Evolutionary conservation across 345 rosid genomes (phyloP).

Genomic region (Streptanthus diversifolius): DNA sequence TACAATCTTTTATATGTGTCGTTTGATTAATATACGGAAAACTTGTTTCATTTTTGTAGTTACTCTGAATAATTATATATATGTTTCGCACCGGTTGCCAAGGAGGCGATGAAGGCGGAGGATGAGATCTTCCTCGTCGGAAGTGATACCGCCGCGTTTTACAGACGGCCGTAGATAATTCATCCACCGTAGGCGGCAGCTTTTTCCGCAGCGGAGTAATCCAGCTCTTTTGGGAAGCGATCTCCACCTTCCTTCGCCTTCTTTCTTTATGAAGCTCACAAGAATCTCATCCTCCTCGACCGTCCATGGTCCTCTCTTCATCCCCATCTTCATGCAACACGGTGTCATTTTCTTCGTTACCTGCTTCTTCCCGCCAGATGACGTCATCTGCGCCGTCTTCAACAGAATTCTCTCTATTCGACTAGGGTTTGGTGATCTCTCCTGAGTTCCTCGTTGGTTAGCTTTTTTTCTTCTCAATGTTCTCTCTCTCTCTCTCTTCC

Average conservation of each 20-base stretch:
- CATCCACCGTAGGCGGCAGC: slow-evolving; percentile 96
- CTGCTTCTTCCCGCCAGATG: slow-evolving; percentile 4
- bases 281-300: slow-evolving; percentile 74
- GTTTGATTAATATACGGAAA: neutral
- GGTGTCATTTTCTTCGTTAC: slow-evolving; percentile 39
- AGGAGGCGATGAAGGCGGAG: slow-evolving; percentile 86
- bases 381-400: slow-evolving; percentile 12
- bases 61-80: neutral
- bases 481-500: slow-evolving; percentile 1
- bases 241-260: slow-evolving; percentile 86
- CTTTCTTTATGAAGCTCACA: slow-evolving; percentile 52
- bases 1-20: neutral
- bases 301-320: slow-evolving; percentile 93
- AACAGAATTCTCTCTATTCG: neutral
- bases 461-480: neutral
- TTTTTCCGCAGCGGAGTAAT: slow-evolving; percentile 78
- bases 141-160: slow-evolving; percentile 66
- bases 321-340: slow-evolving; percentile 65
- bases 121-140: slow-evolving; percentile 92
- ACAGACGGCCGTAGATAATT: slow-evolving; percentile 82
- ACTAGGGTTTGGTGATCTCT: slow-evolving; percentile 32
- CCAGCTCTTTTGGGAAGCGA: slow-evolving; percentile 81
- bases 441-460: slow-evolving; percentile 10
- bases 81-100: slow-evolving; percentile 47
- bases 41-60: neutral